Conservation (phyloP, 169 alveolate species). For the Cryptosporidium ubiquitum region DNA sequence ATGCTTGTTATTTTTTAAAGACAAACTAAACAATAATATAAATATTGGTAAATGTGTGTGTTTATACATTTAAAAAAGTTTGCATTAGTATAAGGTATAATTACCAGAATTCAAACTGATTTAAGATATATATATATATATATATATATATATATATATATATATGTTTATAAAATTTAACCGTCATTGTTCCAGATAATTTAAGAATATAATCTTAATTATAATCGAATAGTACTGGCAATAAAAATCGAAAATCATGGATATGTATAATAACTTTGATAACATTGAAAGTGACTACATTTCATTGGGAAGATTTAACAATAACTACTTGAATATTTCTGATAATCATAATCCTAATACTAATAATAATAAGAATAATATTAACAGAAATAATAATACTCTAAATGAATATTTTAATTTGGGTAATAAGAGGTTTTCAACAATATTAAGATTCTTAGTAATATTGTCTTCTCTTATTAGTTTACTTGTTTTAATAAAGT, state of each 20-base stretch:
- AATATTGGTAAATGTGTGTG: not conserved
- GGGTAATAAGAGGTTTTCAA: not conserved
- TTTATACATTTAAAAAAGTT: not conserved
- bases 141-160: no score
- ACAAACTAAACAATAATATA: not conserved
- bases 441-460: not conserved
- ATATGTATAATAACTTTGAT: constrained; percentile 5
- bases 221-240: not conserved
- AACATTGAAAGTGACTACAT: constrained; percentile 19
- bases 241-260: not conserved
- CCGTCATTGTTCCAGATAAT: no score
- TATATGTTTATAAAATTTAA: no score
- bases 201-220: not conserved
- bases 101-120: not conserved
- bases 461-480: not conserved
- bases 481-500: constrained; percentile 1
- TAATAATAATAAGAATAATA: not conserved
- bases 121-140: no score
- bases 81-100: not conserved
- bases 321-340: constrained; percentile 11
- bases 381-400: not conserved
- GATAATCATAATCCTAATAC: not conserved
- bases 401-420: not conserved
- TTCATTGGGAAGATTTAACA: constrained; percentile 10
- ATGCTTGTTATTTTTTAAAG: not conserved